These are phyloP conservation scores for Solanum hybrid DNA, from an alignment of 305 asterid genomes.

Conservation along the genomic window DNA sequence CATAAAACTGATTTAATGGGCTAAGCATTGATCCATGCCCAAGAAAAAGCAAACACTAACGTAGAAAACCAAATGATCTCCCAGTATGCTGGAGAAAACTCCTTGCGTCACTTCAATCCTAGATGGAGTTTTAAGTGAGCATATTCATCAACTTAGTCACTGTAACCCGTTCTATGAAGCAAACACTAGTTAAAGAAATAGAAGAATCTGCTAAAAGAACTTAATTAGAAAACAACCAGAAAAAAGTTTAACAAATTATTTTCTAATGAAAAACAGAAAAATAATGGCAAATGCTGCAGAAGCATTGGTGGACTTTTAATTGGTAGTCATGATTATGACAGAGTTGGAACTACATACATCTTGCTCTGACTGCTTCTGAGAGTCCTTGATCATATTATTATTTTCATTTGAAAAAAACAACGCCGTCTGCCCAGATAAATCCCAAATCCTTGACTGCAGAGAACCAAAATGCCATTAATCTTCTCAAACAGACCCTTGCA, in stretches of 20 bases:
- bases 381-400: conserved; percentile 53
- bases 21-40: neutral
- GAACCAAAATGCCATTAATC: conserved; percentile 20
- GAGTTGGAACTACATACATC: conserved; percentile 48
- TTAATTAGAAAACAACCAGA: neutral
- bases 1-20: neutral
- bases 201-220: neutral
- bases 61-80: conserved; percentile 9
- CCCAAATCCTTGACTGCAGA: conserved; percentile 85
- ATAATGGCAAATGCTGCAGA: neutral
- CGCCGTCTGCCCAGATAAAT: conserved; percentile 77
- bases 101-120: neutral
- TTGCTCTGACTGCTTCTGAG: conserved; percentile 62
- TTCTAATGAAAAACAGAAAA: neutral
- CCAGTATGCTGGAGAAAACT: neutral
- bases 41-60: neutral
- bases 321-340: neutral
- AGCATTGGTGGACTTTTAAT: neutral
- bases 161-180: neutral
- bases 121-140: neutral
- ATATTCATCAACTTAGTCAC: neutral
- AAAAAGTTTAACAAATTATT: neutral
- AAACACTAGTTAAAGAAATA: neutral
- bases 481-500: conserved; percentile 5
- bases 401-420: conserved; percentile 57